Conservation (phyloP, 2,329 filamentous ascomycete genomes). For the Beauveria medogensis region DNA sequence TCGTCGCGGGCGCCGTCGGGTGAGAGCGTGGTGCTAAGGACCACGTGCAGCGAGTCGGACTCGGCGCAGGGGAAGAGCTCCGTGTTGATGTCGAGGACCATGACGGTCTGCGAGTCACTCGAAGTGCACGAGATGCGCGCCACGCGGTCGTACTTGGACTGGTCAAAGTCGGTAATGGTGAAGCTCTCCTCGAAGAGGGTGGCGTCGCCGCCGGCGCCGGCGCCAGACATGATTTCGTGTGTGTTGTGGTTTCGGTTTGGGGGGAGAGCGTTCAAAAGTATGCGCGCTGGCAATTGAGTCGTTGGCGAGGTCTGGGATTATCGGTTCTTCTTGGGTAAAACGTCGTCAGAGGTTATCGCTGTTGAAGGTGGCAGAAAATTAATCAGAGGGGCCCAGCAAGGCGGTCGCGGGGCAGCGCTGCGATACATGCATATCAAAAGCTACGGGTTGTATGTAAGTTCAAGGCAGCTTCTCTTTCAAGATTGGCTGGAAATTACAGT, state of each 20-base stretch:
- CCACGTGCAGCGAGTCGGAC: conserved; percentile 71
- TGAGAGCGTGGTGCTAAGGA: conserved; percentile 76
- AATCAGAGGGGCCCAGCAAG: conserved; percentile 1
- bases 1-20: conserved; percentile 79
- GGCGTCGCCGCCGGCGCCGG: conserved; percentile 66
- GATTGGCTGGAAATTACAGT: no score
- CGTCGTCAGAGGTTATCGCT: neutral
- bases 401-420: conserved; percentile 7
- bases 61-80: conserved; percentile 75
- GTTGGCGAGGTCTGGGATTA: neutral
- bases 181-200: conserved; percentile 93
- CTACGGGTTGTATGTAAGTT: neutral
- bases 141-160: conserved; percentile 90
- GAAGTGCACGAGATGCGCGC: conserved; percentile 75
- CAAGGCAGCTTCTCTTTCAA: no score
- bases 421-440: conserved; percentile 10
- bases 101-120: conserved; percentile 62
- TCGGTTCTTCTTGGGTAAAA: neutral
- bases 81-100: conserved; percentile 88
- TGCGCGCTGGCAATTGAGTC: neutral
- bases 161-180: conserved; percentile 69
- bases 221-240: conserved; percentile 39
- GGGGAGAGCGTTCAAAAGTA: no score
- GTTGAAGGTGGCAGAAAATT: conserved; percentile 10
- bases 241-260: neutral